These are phyloP conservation scores for Nitzschia palea DNA, from an alignment of 108 stramenopile genomes.

Conservation along the genomic window DNA sequence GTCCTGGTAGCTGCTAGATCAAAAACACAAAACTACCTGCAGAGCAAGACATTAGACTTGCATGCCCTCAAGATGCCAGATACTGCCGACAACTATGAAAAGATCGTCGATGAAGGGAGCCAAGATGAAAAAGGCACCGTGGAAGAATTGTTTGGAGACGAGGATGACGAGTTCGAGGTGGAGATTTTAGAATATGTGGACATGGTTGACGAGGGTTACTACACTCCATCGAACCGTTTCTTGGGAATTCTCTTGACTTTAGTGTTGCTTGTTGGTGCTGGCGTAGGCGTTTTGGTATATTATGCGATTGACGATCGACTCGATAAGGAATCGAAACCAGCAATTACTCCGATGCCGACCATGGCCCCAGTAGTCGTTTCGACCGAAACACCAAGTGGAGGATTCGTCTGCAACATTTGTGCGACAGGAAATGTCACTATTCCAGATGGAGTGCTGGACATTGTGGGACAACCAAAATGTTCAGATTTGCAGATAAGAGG, in stretches of 20 bases:
- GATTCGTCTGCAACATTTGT: slow-evolving; percentile 1
- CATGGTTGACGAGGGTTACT: slow-evolving; percentile 12
- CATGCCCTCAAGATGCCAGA: not conserved
- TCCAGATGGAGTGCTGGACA: not conserved
- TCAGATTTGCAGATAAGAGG: not conserved
- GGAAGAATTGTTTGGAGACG: slow-evolving; percentile 9
- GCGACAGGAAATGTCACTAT: not conserved
- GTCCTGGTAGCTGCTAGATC: no score
- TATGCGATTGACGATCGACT: not conserved
- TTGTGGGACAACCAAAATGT: not conserved
- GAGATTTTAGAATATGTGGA: slow-evolving; percentile 17
- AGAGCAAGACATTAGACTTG: no score
- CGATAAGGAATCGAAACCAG: not conserved
- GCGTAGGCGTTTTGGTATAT: not conserved
- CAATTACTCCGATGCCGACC: not conserved
- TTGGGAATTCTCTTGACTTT: not conserved
- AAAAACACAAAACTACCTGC: no score
- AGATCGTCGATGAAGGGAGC: not conserved
- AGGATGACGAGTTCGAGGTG: not conserved
- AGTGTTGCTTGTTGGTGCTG: not conserved
- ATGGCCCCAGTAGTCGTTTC: not conserved
- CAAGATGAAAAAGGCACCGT: not conserved
- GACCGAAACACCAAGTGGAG: not conserved
- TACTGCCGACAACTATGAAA: not conserved
- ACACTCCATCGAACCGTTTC: not conserved